phyloP scores from a whole-genome alignment of 139 green algal species.

The Micractinium sp. region DNA sequence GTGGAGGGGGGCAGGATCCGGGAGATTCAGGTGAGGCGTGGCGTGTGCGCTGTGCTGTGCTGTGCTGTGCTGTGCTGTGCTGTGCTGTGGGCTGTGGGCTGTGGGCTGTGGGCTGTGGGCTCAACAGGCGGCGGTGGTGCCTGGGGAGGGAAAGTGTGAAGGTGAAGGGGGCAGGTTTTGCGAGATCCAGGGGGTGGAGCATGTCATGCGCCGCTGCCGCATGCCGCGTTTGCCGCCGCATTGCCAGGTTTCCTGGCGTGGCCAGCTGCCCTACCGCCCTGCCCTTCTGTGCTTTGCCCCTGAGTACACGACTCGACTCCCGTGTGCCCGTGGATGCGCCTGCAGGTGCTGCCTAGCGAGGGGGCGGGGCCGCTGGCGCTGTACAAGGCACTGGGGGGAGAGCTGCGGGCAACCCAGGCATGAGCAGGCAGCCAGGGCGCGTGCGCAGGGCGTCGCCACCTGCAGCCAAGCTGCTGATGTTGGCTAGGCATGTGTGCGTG shows the following conservation, averaged over 20 bases:
- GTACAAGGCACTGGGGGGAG: slow-evolving; percentile 39
- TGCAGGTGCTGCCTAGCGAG: slow-evolving; percentile 37
- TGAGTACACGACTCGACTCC: no score
- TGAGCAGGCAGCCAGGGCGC: no score
- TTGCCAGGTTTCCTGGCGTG: background rate
- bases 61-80: background rate
- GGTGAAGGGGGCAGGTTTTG: background rate
- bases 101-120: background rate
- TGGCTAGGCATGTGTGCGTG: no score
- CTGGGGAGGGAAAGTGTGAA: no score
- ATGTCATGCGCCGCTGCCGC: background rate
- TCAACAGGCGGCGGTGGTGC: no score
- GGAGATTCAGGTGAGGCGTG: slow-evolving; percentile 29
- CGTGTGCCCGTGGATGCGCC: background rate
- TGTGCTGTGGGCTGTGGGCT: background rate
- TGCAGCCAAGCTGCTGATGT: no score
- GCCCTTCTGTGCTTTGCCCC: background rate
- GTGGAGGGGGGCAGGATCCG: slow-evolving; percentile 42
- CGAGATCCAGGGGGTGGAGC: no score
- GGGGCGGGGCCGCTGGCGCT: slow-evolving; percentile 26
- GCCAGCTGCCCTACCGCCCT: background rate
- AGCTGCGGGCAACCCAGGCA: no score
- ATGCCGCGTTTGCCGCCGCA: background rate
- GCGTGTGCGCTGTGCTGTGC: background rate
- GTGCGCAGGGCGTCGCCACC: no score